Conservation (phyloP, 2,329 filamentous ascomycete species). For the Exophiala calicioides region DNA sequence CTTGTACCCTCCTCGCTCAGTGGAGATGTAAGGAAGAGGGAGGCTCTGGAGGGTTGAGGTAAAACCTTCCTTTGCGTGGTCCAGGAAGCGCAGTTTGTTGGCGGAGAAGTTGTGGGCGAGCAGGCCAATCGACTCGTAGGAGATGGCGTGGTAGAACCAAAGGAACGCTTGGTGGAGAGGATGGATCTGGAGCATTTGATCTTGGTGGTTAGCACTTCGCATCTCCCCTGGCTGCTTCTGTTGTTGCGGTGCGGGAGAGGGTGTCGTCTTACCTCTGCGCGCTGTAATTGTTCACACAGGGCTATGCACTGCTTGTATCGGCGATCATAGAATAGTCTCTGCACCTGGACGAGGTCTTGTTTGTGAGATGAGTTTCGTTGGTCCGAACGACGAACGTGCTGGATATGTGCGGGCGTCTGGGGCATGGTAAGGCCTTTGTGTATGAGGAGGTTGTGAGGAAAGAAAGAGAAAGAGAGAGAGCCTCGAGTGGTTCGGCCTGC, state of each 20-base stretch:
- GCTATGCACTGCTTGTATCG: conserved; percentile 28
- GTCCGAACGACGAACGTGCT: not conserved
- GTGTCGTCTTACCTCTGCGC: conserved; percentile 10
- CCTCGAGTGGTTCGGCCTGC: too few species aligned
- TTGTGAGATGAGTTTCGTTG: conserved; percentile 15
- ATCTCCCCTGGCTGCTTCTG: too few species aligned
- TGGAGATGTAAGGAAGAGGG: conserved; percentile 23
- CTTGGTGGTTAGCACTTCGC: too few species aligned
- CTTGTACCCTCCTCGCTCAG: conserved; percentile 15
- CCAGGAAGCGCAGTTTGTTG: conserved; percentile 27
- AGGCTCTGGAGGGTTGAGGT: conserved; percentile 19
- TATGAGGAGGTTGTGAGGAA: too few species aligned
- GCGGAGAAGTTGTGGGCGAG: conserved; percentile 29
- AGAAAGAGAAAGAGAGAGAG: too few species aligned
- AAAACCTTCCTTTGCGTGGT: conserved; percentile 27
- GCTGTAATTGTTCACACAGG: conserved; percentile 24
- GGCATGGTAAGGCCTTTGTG: conserved; percentile 3
- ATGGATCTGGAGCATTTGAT: conserved; percentile 30
- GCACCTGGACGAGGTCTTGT: conserved; percentile 20
- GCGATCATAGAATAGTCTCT: conserved; percentile 18
- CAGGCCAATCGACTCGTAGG: conserved; percentile 29
- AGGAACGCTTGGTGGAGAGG: conserved; percentile 28
- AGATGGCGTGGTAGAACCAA: conserved; percentile 30
- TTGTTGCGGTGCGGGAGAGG: too few species aligned
- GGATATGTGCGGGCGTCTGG: conserved; percentile 6